Conservation (phyloP, 257 asterid species). For the Solanum sparsipilum region DNA sequence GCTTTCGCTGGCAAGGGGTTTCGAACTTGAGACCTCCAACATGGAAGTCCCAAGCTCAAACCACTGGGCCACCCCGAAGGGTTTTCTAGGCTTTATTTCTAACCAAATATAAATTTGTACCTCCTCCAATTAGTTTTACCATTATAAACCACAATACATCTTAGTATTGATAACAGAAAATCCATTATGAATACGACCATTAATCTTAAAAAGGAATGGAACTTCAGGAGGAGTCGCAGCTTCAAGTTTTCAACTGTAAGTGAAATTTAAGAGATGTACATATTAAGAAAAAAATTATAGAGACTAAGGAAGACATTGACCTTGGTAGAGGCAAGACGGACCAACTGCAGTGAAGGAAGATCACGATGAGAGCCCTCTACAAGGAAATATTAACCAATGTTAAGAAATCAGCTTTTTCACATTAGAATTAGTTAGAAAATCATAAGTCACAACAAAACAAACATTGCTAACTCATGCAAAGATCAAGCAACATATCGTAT, state of each 20-base stretch:
- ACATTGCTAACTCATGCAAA: neutral
- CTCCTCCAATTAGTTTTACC: neutral
- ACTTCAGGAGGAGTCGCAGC: neutral
- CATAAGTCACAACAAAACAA: neutral
- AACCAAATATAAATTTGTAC: neutral
- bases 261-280: neutral
- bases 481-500: neutral
- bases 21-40: no score
- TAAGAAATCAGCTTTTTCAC: neutral
- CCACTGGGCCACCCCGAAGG: no score
- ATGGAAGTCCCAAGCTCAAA: no score
- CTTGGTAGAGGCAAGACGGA: slow-evolving; percentile 71
- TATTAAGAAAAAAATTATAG: neutral
- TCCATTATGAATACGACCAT: neutral
- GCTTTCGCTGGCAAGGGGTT: no score
- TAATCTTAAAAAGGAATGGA: neutral
- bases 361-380: slow-evolving; percentile 95
- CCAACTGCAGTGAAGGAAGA: slow-evolving; percentile 75
- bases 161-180: neutral
- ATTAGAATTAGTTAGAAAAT: neutral
- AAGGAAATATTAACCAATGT: slow-evolving; percentile 10
- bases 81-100: neutral
- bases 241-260: neutral
- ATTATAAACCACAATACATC: neutral
- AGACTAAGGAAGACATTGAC: slow-evolving; percentile 15